Evolutionary conservation across 1,284 basidiomycete genomes (phyloP), one percentile per base, ranked within the genome.

Genomic region (Ceratobasidium papillatum): DNA sequence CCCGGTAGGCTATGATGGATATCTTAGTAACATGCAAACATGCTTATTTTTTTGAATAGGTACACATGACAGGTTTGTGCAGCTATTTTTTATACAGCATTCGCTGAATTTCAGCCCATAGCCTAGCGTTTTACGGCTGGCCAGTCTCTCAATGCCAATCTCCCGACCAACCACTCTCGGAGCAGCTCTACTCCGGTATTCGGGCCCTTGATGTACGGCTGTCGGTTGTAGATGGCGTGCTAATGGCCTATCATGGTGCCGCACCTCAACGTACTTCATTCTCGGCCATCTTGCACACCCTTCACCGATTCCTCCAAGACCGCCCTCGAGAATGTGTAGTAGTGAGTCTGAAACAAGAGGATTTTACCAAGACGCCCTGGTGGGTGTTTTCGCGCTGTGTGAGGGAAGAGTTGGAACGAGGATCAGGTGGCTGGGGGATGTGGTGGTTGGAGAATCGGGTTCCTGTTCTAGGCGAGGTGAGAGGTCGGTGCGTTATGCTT

Each of bases 291-390:
- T 84, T 96, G 14, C 78, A 84, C 2, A 84, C 84, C 25, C 79
- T 95, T 11, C 84, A 90, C 77, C 78, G 80, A 1, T 97, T 94
- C 82, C 87, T 96, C 47, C 64, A 36, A 47, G 85, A 85, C 8
- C 83, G 85, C 0, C 85, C 90, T 0, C 77, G 79, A 2, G 87
- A 89, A 0, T 76, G 75, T 32, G 45, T 96, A 49, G 86, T 96
- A 45, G 88, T 95, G 83, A 94, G 90, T 12, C 87, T 97, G 80
- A 96, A 96, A 81, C 92, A 96, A 80, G 95, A 96, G 80, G 90
- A 92, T 78, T 86, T 84, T 69, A 80, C 82, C 38, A 82, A 77
- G n/a, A 87, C 84, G 3, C 82, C 85, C 0, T 79, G 79, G 78
- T 74, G 1, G 14, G 77, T 82, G 11, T 95, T 95, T 82, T 91